These are phyloP conservation scores for Gossypium herbaceum DNA, from an alignment of 345 rosid genomes.

Conservation along the genomic window DNA sequence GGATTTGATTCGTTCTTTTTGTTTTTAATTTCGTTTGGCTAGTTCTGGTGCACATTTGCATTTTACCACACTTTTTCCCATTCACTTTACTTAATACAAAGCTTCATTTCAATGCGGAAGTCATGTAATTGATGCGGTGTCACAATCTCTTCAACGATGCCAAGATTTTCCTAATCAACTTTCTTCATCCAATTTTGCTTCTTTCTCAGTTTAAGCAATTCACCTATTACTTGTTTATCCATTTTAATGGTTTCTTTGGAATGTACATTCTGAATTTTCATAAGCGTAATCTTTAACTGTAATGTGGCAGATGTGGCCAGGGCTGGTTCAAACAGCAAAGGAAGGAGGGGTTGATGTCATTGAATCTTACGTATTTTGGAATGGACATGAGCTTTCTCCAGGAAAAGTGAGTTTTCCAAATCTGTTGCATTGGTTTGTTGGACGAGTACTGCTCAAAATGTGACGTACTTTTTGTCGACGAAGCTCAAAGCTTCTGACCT, in stretches of 20 bases:
- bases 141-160: background rate
- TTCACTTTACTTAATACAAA: too few species aligned
- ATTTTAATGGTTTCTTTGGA: background rate
- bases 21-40: background rate
- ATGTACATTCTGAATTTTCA: background rate
- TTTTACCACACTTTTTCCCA: too few species aligned
- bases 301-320: slow-evolving; percentile 79
- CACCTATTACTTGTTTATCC: background rate
- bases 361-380: slow-evolving; percentile 95
- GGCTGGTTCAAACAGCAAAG: slow-evolving; percentile 75
- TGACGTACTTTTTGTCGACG: background rate
- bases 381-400: slow-evolving; percentile 80
- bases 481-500: background rate
- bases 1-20: background rate
- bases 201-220: background rate
- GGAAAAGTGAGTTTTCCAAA: slow-evolving; percentile 46
- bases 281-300: slow-evolving; percentile 16
- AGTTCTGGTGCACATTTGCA: too few species aligned
- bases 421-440: background rate
- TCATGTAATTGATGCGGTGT: background rate
- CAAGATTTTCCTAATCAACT: background rate
- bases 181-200: background rate
- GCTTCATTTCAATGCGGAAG: background rate
- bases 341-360: slow-evolving; percentile 81
- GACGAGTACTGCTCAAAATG: background rate